Conservation (phyloP, 106 monocot species). For the Cymbidium sinense region DNA sequence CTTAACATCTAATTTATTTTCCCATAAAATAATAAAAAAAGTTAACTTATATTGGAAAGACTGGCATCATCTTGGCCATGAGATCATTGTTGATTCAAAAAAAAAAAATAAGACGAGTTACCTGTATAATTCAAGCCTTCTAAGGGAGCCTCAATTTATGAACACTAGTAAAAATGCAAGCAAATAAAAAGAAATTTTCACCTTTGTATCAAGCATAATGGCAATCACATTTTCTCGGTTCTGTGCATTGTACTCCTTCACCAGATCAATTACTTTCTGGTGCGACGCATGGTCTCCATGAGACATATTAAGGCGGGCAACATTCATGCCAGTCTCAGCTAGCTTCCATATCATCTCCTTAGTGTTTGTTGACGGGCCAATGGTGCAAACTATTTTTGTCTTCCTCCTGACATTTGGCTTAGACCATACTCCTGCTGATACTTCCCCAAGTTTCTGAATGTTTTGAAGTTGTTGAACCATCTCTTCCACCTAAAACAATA, state of each 20-base stretch:
- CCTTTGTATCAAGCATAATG: slow-evolving; percentile 99
- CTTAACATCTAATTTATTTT: background rate
- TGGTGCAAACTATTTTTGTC: slow-evolving; percentile 98
- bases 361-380: slow-evolving; percentile 91
- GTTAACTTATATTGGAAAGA: background rate
- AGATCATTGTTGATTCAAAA: background rate
- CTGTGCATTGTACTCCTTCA: slow-evolving; percentile 91
- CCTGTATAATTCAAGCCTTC: background rate
- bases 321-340: slow-evolving; percentile 98
- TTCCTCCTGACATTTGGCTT: slow-evolving; percentile 81
- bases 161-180: background rate
- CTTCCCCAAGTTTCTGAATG: slow-evolving; percentile 53
- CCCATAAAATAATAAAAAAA: background rate
- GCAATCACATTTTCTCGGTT: slow-evolving; percentile 82
- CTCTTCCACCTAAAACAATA: slow-evolving; percentile 50
- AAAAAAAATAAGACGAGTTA: background rate
- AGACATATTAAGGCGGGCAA: slow-evolving; percentile 96
- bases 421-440: slow-evolving; percentile 44
- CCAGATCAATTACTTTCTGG: slow-evolving; percentile 96
- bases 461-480: slow-evolving; percentile 49
- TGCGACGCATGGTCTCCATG: slow-evolving; percentile 99
- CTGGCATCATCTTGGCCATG: background rate
- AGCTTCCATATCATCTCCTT: slow-evolving; percentile 99
- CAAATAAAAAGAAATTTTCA: slow-evolving; percentile 10
- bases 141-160: background rate